These are phyloP conservation scores for Lactarius indigo DNA, from an alignment of 768 basidiomycete genomes.

Conservation along the genomic window DNA sequence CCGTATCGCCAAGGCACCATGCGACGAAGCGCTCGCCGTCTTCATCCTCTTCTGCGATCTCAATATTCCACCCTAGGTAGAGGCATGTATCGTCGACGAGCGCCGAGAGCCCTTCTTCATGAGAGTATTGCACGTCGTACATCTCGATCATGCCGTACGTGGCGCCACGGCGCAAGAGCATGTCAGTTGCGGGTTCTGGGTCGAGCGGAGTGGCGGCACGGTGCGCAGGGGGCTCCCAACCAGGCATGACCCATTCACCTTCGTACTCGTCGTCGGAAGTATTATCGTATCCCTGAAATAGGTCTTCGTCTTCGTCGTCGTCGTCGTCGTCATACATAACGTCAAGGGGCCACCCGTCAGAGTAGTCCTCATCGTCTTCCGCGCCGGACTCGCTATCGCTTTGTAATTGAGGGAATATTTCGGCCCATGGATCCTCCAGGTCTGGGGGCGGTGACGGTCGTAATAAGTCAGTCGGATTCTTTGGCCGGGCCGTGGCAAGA, in stretches of 20 bases:
- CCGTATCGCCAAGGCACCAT: slow-evolving; percentile 40
- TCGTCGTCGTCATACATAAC: slow-evolving; percentile 31
- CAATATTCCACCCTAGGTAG: slow-evolving; percentile 69
- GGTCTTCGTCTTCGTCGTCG: slow-evolving; percentile 28
- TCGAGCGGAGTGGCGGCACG: slow-evolving; percentile 36
- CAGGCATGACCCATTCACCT: slow-evolving; percentile 43
- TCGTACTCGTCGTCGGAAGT: slow-evolving; percentile 38
- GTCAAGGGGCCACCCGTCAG: slow-evolving; percentile 29
- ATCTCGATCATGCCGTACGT: slow-evolving; percentile 53
- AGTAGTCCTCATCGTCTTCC: slow-evolving; percentile 33
- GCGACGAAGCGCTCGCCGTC: slow-evolving; percentile 41
- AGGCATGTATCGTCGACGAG: slow-evolving; percentile 41
- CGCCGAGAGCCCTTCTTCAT: slow-evolving; percentile 51
- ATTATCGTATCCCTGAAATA: slow-evolving; percentile 33
- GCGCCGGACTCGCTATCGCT: slow-evolving; percentile 32
- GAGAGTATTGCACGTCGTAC: slow-evolving; percentile 54
- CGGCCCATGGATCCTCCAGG: slow-evolving; percentile 65
- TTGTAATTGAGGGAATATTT: slow-evolving; percentile 50
- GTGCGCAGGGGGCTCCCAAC: slow-evolving; percentile 58
- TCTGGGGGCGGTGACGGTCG: slow-evolving; percentile 34
- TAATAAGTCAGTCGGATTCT: slow-evolving; percentile 24
- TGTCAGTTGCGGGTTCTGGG: slow-evolving; percentile 35
- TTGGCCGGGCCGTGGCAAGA: slow-evolving; percentile 42
- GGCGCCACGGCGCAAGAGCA: slow-evolving; percentile 57
- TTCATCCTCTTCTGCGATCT: slow-evolving; percentile 41